These are phyloP conservation scores for Geotrichum cucujoidarum DNA, from an alignment of 1,139 yeast species.

Conservation along the genomic window DNA sequence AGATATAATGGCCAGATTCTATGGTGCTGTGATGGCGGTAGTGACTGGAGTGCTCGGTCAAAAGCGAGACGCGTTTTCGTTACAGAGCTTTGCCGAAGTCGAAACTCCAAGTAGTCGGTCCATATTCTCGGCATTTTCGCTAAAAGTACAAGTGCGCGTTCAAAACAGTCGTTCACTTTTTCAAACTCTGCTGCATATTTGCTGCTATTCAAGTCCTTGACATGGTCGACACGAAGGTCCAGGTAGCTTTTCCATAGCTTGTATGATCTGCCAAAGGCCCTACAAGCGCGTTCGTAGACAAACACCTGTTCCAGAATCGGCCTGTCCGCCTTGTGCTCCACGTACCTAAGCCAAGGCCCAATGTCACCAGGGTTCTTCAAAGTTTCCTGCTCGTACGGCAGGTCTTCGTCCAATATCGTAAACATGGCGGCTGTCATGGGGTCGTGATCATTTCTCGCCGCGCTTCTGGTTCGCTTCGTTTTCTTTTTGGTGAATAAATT, in stretches of 20 bases:
- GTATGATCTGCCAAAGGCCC: constrained; percentile 45
- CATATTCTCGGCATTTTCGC: constrained; percentile 51
- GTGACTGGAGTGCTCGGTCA: constrained; percentile 47
- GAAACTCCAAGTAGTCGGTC: constrained; percentile 49
- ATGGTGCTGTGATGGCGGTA: constrained; percentile 52
- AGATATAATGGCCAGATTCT: constrained; percentile 58
- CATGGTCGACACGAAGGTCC: constrained; percentile 39
- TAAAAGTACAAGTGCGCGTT: constrained; percentile 44
- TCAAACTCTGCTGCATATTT: constrained; percentile 34
- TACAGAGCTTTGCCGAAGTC: constrained; percentile 41
- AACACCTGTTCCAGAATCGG: constrained; percentile 40
- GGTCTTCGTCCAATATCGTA: constrained; percentile 33
- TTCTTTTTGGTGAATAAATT: too few relatives aligned
- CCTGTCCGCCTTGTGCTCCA: constrained; percentile 38
- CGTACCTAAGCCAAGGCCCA: constrained; percentile 53
- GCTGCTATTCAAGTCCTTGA: constrained; percentile 35
- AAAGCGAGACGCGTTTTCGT: constrained; percentile 47
- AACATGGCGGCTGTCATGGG: constrained; percentile 1
- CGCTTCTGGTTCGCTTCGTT: not conserved
- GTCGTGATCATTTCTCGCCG: not conserved
- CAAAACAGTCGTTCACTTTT: constrained; percentile 44
- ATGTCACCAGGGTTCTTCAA: constrained; percentile 43
- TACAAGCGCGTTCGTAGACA: constrained; percentile 52
- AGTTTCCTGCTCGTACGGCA: constrained; percentile 47
- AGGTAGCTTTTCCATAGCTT: constrained; percentile 56